These are phyloP conservation scores for Penicillium olsonii DNA, from an alignment of 2,329 filamentous ascomycete genomes.

Conservation along the genomic window DNA sequence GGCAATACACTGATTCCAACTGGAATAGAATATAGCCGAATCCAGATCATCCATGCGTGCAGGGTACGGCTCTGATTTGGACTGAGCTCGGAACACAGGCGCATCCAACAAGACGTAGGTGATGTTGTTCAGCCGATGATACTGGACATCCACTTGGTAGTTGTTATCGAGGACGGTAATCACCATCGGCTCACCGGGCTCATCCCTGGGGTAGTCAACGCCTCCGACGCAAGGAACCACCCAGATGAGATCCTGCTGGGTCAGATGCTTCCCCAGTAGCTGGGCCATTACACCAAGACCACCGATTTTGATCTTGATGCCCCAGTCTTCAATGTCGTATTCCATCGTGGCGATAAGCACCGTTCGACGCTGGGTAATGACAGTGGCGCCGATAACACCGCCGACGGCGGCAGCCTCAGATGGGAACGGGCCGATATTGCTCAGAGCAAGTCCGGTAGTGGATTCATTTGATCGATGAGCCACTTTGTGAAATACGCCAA, in stretches of 20 bases:
- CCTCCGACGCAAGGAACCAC: constrained; percentile 63
- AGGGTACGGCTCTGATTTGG: constrained; percentile 65
- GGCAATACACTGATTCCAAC: constrained; percentile 70
- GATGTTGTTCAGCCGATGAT: constrained; percentile 64
- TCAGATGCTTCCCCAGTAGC: constrained; percentile 65
- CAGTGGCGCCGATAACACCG: constrained; percentile 28
- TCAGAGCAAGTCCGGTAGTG: constrained; percentile 1
- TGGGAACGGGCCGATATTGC: constrained; percentile 29
- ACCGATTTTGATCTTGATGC: constrained; percentile 71
- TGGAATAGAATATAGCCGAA: constrained; percentile 67
- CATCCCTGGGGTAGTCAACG: constrained; percentile 63
- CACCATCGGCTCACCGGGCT: constrained; percentile 60
- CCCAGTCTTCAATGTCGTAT: constrained; percentile 71
- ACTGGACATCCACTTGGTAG: constrained; percentile 65
- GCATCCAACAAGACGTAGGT: constrained; percentile 69
- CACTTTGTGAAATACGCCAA: constrained; percentile 7
- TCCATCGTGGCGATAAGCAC: constrained; percentile 72
- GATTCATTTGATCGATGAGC: constrained; percentile 3
- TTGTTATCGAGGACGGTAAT: constrained; percentile 61
- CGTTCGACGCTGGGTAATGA: constrained; percentile 45
- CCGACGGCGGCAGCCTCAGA: constrained; percentile 26
- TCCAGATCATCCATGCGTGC: constrained; percentile 69
- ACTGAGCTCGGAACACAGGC: constrained; percentile 66
- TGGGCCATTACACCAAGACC: constrained; percentile 71
- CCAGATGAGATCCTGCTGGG: constrained; percentile 67